These are phyloP conservation scores for Coemansia reversa DNA, from an alignment of 192 early-diverging fungal species.

Conservation along the genomic window DNA sequence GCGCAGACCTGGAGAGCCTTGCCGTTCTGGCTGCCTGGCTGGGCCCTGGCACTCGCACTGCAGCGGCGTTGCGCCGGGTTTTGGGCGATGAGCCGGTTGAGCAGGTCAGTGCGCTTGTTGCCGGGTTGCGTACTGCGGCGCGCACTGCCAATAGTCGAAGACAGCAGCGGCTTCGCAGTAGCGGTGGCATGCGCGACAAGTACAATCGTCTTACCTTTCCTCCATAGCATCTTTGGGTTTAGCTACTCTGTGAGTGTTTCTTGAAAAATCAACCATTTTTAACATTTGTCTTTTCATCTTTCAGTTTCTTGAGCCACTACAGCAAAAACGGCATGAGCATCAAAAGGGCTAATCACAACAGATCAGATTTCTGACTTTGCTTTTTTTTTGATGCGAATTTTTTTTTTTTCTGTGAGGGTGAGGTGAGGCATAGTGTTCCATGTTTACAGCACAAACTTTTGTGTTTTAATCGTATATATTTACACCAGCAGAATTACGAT, in stretches of 20 bases:
- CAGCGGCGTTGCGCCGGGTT: conserved; percentile 41
- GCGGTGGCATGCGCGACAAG: conserved; percentile 27
- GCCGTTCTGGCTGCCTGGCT: conserved; percentile 37
- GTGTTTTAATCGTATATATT: too few relatives aligned
- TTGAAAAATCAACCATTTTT: not conserved
- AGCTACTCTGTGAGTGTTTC: conserved; percentile 1
- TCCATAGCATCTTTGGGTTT: conserved; percentile 7
- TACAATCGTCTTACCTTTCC: conserved; percentile 18
- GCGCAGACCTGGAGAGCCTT: conserved; percentile 33
- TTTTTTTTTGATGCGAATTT: too few relatives aligned
- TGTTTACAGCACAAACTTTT: too few relatives aligned
- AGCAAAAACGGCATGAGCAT: too few relatives aligned
- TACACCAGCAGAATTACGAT: too few relatives aligned
- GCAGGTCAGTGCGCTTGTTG: conserved; percentile 34
- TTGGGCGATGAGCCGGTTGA: conserved; percentile 42
- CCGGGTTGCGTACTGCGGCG: conserved; percentile 20
- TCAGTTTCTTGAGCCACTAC: too few relatives aligned
- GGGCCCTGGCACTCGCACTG: conserved; percentile 35
- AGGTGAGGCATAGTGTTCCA: too few relatives aligned
- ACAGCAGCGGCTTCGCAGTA: conserved; percentile 17
- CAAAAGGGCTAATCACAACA: too few relatives aligned
- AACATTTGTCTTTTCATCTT: not conserved
- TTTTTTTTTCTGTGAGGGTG: too few relatives aligned
- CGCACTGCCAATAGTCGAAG: conserved; percentile 20
- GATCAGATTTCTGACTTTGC: too few relatives aligned